Percentiles rank a stretch among this genome's conserved stretches.
Conservation (phyloP, 163 green algal genomes). For the Botryococcus braunii region DNA sequence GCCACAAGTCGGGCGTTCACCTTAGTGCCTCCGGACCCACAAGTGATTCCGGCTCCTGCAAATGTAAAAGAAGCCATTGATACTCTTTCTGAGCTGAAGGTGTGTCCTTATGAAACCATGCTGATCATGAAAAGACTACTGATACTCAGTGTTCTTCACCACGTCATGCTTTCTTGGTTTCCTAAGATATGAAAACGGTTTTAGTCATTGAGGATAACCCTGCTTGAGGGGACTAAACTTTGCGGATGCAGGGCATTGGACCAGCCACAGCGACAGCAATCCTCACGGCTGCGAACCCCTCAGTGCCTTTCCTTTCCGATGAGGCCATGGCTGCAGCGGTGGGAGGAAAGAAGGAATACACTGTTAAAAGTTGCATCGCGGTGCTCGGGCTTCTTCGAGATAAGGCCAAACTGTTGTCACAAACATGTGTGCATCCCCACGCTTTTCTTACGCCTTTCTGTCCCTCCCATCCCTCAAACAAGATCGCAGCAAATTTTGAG, state of each 20-base stretch:
- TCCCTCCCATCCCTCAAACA: too few relatives aligned
- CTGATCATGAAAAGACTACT: background rate
- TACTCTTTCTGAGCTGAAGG: constrained; percentile 26
- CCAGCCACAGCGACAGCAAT: constrained; percentile 59
- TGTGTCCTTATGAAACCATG: background rate
- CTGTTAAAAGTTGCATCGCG: too few relatives aligned
- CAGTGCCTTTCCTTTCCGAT: constrained; percentile 56
- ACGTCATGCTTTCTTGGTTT: background rate
- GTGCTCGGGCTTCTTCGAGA: too few relatives aligned
- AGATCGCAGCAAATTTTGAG: too few relatives aligned
- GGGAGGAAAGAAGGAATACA: too few relatives aligned
- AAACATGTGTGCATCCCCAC: too few relatives aligned
- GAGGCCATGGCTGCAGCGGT: constrained; percentile 37
- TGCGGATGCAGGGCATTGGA: constrained; percentile 40
- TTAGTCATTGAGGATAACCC: background rate
- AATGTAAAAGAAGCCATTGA: constrained; percentile 15
- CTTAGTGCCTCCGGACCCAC: background rate
- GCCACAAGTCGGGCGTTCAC: constrained; percentile 8
- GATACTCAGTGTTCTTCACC: background rate
- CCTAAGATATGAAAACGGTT: background rate
- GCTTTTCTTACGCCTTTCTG: too few relatives aligned
- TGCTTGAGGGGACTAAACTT: background rate
- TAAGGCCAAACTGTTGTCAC: too few relatives aligned
- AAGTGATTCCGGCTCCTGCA: background rate
- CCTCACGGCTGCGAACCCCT: constrained; percentile 20